These are phyloP conservation scores for Pythium volutum DNA, from an alignment of 352 stramenopile species.

Conservation along the genomic window DNA sequence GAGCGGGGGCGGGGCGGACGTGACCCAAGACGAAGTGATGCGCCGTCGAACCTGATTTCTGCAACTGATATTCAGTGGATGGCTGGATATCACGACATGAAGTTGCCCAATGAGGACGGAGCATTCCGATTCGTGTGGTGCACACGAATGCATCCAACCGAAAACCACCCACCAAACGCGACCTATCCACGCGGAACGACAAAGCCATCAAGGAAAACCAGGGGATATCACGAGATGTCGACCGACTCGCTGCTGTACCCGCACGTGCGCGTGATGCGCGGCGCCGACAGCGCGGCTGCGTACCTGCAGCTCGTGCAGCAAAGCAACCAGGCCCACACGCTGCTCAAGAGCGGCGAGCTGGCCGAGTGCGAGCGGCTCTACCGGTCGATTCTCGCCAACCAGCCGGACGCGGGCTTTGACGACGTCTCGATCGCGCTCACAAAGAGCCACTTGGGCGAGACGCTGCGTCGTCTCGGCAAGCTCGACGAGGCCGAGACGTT, in stretches of 20 bases:
- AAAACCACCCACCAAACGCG: background rate
- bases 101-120: slow-evolving; percentile 20
- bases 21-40: slow-evolving; percentile 5
- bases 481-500: slow-evolving; percentile 49
- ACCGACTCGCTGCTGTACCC: slow-evolving; percentile 24
- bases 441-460: slow-evolving; percentile 50
- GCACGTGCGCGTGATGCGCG: slow-evolving; percentile 32
- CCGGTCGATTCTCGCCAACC: slow-evolving; percentile 39
- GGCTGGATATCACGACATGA: background rate
- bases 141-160: background rate
- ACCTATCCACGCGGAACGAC: too few species aligned
- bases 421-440: slow-evolving; percentile 52
- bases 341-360: slow-evolving; percentile 41
- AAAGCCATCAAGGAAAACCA: too few species aligned
- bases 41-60: slow-evolving; percentile 3
- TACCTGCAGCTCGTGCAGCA: slow-evolving; percentile 49
- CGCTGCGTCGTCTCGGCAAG: slow-evolving; percentile 44
- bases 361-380: slow-evolving; percentile 41
- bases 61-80: slow-evolving; percentile 4
- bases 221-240: slow-evolving; percentile 4
- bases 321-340: slow-evolving; percentile 41
- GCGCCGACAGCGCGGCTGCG: slow-evolving; percentile 29
- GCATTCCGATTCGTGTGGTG: slow-evolving; percentile 3
- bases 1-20: background rate
- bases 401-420: slow-evolving; percentile 56